Percentiles rank a stretch among this genome's conserved stretches.
phyloP scores from a whole-genome alignment of 108 stramenopile genomes.

The Craspedostauros australis region DNA sequence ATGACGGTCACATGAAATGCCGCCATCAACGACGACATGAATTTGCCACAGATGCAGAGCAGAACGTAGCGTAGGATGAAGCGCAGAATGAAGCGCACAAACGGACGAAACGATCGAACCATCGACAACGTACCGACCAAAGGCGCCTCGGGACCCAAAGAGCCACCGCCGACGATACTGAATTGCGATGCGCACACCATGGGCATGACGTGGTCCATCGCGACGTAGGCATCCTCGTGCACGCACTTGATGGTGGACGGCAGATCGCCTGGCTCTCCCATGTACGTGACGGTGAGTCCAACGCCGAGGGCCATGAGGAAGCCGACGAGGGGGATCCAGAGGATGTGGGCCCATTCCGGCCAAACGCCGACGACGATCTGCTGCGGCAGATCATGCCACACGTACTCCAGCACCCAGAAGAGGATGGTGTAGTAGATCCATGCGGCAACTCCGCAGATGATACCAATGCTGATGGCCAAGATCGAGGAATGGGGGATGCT shows the following conservation, averaged over 20 bases:
- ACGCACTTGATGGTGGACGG: constrained; percentile 58
- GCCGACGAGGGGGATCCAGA: constrained; percentile 57
- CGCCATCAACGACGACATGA: too few relatives aligned
- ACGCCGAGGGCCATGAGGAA: constrained; percentile 28
- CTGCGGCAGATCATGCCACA: constrained; percentile 55
- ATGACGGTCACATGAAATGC: too few relatives aligned
- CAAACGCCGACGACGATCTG: constrained; percentile 28
- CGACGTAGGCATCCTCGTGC: constrained; percentile 52
- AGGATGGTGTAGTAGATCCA: constrained; percentile 51
- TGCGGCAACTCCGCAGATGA: constrained; percentile 57
- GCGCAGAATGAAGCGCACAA: too few relatives aligned
- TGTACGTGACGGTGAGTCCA: constrained; percentile 43
- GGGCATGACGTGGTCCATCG: constrained; percentile 52
- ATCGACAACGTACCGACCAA: constrained; percentile 19
- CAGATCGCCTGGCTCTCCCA: constrained; percentile 70
- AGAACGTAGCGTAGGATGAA: too few relatives aligned
- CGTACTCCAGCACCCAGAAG: constrained; percentile 24
- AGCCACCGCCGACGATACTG: constrained; percentile 52
- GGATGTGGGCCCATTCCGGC: constrained; percentile 24
- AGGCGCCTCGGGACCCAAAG: constrained; percentile 35
- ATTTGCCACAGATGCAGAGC: too few relatives aligned
- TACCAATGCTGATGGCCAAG: constrained; percentile 43
- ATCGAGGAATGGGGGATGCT: constrained; percentile 56
- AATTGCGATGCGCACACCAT: constrained; percentile 59
- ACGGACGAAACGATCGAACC: neutral